These are phyloP conservation scores for Vigna trinervia DNA, from an alignment of 306 rosid species.

Conservation along the genomic window DNA sequence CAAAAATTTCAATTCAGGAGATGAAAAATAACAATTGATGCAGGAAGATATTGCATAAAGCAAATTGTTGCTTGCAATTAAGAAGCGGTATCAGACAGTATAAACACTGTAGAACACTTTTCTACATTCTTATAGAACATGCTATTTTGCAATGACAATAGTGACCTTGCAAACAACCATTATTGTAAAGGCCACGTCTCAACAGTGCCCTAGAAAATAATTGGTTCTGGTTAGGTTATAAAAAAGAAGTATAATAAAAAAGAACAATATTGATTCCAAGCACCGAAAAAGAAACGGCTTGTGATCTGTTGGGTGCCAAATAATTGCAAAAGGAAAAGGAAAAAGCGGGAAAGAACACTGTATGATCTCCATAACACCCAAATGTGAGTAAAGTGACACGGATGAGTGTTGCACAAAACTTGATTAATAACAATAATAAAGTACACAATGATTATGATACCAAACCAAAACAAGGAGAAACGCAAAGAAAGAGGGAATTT, in stretches of 20 bases:
- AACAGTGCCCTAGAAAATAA: conserved; percentile 51
- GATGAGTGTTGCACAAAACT: conserved; percentile 41
- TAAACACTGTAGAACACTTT: conserved; percentile 20
- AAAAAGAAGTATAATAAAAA: conserved; percentile 26
- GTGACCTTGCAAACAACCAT: conserved; percentile 56
- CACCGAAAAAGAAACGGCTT: conserved; percentile 37
- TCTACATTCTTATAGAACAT: conserved; percentile 27
- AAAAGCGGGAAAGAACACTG: conserved; percentile 37
- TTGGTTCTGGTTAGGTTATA: conserved; percentile 36
- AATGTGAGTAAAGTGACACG: conserved; percentile 53
- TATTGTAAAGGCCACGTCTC: conserved; percentile 47
- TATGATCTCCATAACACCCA: conserved; percentile 50
- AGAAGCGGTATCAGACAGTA: conserved; percentile 22
- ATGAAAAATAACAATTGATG: conserved; percentile 37
- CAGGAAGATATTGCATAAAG: conserved; percentile 21
- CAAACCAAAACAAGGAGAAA: conserved; percentile 51
- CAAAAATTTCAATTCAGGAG: conserved; percentile 1
- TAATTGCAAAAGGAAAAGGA: conserved; percentile 30
- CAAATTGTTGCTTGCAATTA: conserved; percentile 24
- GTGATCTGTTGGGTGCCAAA: conserved; percentile 25
- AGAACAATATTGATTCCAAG: conserved; percentile 46
- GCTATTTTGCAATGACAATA: conserved; percentile 34
- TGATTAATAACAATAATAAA: conserved; percentile 36
- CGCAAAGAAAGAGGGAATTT: background rate
- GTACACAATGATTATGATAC: conserved; percentile 54